Base-by-base conservation (phyloP, 208 protist species). In the Leishmania guyanensis region DNA sequence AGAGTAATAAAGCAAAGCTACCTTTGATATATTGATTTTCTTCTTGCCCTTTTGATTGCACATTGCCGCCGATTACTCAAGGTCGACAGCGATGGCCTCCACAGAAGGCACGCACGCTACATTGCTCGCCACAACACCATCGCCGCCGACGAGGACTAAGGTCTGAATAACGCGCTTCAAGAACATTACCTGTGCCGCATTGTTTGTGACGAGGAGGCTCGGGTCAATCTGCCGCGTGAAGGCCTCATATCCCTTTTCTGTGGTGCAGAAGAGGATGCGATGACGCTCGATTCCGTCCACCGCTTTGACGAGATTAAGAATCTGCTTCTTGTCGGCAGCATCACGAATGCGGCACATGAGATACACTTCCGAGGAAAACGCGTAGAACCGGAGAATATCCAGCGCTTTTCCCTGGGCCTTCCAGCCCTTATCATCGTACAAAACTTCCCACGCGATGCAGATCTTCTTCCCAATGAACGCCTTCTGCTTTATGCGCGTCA, bases 141-240 rank as follows among this genome's bases (percentile, higher is more conserved):
- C 75, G 65, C 36, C 69, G 29, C 88, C 88, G 5, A 97, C 88
- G 62, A 93, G 84, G 22, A 91, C 86, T 80, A 96, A 86, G 75
- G 89, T 89, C 14, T 90, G 84, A 70, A 97, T 88, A 43, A 96
- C 82, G n/a, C 82, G 80, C 78, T 89, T 91, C 70, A 97, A 81
- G 77, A 96, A 94, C 1, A 70, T 74, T 9, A 91, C 91, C 62
- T 92, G 86, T 51, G 66, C 56, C 8, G 76, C 48, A 80, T 97
- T 86, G 72, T 88, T 79, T 14, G 88, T 94, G 64, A 97, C 73
- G 20, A 96, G 82, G 36, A 96, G 79, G 50, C 84, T 75, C 69
- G 94, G 94, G 70, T 82, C 91, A 51, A 97, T 88, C 74, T 97
- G 94, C n/a, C 92, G 86, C 39, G 85, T 92, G 81, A 97, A 94